phyloP scores from a whole-genome alignment of 768 basidiomycete species.

The Psilocybe azurescens region DNA sequence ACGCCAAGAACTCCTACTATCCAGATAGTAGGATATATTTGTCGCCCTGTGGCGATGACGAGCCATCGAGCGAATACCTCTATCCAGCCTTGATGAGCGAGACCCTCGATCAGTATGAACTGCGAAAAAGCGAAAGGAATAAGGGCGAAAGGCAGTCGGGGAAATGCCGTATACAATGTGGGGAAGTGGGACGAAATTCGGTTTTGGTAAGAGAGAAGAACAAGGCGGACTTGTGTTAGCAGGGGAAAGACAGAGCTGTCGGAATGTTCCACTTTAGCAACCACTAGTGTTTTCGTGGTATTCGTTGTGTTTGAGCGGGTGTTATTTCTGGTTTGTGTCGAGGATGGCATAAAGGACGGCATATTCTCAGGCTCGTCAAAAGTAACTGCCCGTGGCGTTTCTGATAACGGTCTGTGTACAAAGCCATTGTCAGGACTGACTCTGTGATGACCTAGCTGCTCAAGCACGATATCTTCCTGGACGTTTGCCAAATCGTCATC shows the following conservation, averaged over 20 bases:
- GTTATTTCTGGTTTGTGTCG: constrained; percentile 13
- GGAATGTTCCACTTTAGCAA: neutral
- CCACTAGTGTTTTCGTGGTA: neutral
- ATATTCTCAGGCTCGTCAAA: constrained; percentile 10
- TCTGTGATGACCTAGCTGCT: constrained; percentile 22
- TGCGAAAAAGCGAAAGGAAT: constrained; percentile 93
- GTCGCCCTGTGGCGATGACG: constrained; percentile 42
- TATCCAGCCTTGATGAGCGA: constrained; percentile 88
- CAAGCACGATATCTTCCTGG: constrained; percentile 15
- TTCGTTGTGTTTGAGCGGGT: constrained; percentile 20
- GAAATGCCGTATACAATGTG: constrained; percentile 66
- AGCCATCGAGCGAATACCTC: constrained; percentile 79
- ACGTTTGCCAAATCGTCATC: constrained; percentile 23
- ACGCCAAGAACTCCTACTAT: constrained; percentile 75
- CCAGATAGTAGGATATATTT: constrained; percentile 61
- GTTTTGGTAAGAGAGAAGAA: constrained; percentile 17
- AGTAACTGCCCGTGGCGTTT: constrained; percentile 3
- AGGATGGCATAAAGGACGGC: constrained; percentile 5
- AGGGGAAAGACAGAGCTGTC: constrained; percentile 13
- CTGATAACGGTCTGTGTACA: neutral
- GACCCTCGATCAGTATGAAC: constrained; percentile 90
- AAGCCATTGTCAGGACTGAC: neutral
- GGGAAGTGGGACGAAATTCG: constrained; percentile 56
- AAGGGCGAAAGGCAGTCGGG: constrained; percentile 78
- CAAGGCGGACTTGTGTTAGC: constrained; percentile 2